These are phyloP conservation scores for Aspergillus glaucus DNA, from an alignment of 2,329 filamentous ascomycete genomes.

Conservation along the genomic window DNA sequence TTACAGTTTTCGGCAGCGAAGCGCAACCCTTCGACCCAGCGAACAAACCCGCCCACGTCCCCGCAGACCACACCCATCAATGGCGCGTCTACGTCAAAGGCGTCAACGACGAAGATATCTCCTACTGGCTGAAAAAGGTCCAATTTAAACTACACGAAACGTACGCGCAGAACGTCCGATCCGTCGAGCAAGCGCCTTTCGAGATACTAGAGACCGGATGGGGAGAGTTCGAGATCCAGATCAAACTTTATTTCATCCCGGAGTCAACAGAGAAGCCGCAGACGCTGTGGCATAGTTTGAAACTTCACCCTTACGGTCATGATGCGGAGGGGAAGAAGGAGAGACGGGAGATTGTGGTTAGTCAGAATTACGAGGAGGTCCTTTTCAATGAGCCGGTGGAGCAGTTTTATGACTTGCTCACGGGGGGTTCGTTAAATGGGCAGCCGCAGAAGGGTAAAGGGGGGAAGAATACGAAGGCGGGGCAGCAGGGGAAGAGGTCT, in stretches of 20 bases:
- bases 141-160: constrained; percentile 98
- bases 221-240: constrained; percentile 95
- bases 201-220: constrained; percentile 88
- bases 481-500: constrained; percentile 51
- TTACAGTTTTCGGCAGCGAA: constrained; percentile 68
- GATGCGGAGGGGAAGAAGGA: constrained; percentile 68
- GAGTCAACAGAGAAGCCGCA: constrained; percentile 89
- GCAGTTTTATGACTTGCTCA: constrained; percentile 82
- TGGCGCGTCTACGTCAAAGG: constrained; percentile 95
- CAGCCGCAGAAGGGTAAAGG: constrained; percentile 52
- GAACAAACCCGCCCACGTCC: constrained; percentile 67
- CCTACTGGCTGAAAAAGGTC: constrained; percentile 92
- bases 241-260: constrained; percentile 87
- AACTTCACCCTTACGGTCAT: constrained; percentile 79
- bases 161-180: constrained; percentile 84
- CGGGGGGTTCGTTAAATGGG: constrained; percentile 53
- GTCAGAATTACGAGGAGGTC: constrained; percentile 86
- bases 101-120: constrained; percentile 81
- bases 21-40: constrained; percentile 71
- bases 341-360: constrained; percentile 59
- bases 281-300: constrained; percentile 88
- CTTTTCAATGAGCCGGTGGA: constrained; percentile 97
- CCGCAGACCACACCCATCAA: constrained; percentile 89
- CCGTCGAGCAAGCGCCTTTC: constrained; percentile 74
- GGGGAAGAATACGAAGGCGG: constrained; percentile 47